Percentiles rank a stretch among this genome's conserved stretches.
Evolutionary conservation across 768 basidiomycete genomes (phyloP).

Genomic region (Boletus pseudo-olivaceus): DNA sequence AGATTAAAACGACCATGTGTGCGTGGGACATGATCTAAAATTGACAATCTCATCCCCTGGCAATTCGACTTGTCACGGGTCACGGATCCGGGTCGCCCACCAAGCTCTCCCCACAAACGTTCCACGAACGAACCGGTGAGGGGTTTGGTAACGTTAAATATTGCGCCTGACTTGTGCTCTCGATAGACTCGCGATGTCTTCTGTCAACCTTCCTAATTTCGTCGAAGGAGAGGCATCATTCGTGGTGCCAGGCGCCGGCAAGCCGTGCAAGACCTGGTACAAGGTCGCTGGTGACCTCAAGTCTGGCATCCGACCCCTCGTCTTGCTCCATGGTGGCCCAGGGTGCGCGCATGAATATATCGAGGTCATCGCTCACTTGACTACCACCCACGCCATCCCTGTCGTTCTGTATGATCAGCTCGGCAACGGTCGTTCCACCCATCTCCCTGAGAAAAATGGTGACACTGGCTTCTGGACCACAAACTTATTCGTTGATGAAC

Average conservation of each 20-base stretch:
- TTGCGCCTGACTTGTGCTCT: background rate
- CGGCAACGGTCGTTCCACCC: constrained; percentile 52
- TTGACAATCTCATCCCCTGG: background rate
- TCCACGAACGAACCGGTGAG: background rate
- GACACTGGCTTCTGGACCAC: constrained; percentile 46
- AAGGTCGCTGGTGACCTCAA: constrained; percentile 45
- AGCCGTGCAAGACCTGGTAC: constrained; percentile 48
- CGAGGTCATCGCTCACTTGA: constrained; percentile 38
- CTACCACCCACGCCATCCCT: constrained; percentile 36
- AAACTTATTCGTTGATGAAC: constrained; percentile 50
- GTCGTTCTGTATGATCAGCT: constrained; percentile 57
- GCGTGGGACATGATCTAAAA: background rate
- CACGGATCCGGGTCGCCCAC: background rate
- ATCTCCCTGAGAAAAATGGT: constrained; percentile 45
- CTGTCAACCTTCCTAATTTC: constrained; percentile 27
- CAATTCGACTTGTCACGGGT: background rate
- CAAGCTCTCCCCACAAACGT: background rate
- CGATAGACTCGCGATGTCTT: constrained; percentile 18
- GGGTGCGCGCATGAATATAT: constrained; percentile 44
- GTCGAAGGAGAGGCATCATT: constrained; percentile 32
- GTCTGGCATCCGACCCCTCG: constrained; percentile 37
- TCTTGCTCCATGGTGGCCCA: constrained; percentile 55
- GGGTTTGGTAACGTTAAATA: background rate
- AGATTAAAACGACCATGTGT: background rate
- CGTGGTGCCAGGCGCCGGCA: constrained; percentile 23